Conservation (phyloP, 768 basidiomycete species). For the Boletus rufocinnamomeus region DNA sequence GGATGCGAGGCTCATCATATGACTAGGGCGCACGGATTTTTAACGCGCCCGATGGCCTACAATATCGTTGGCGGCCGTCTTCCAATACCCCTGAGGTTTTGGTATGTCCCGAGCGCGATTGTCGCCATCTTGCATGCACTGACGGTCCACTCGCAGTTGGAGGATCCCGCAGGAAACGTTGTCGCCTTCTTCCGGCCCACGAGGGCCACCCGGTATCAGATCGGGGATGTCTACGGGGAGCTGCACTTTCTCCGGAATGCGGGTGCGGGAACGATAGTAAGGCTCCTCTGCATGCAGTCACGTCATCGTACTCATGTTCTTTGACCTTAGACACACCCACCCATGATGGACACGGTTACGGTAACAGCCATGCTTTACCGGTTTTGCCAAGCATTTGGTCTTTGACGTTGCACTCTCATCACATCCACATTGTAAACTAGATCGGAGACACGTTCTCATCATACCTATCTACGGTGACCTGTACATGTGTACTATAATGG, state of each 20-base stretch:
- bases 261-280: constrained; percentile 81
- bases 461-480: constrained; percentile 31
- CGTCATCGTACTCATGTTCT: constrained; percentile 27
- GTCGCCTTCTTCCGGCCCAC: constrained; percentile 83
- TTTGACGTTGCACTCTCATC: constrained; percentile 35
- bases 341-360: constrained; percentile 87
- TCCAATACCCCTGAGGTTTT: constrained; percentile 57
- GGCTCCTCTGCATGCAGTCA: constrained; percentile 20
- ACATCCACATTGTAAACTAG: constrained; percentile 36
- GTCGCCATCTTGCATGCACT: constrained; percentile 4
- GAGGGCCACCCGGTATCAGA: constrained; percentile 75
- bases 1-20: constrained; percentile 16
- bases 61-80: constrained; percentile 80
- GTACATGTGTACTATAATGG: constrained; percentile 36
- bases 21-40: constrained; percentile 65
- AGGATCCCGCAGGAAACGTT: constrained; percentile 65
- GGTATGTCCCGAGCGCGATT: constrained; percentile 42
- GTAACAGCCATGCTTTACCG: constrained; percentile 86
- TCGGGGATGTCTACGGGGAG: constrained; percentile 86
- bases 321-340: constrained; percentile 70
- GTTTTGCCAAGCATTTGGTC: constrained; percentile 59
- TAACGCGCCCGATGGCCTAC: constrained; percentile 79
- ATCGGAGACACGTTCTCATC: constrained; percentile 31
- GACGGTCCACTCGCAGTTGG: constrained; percentile 50
- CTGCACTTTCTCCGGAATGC: constrained; percentile 79